These are phyloP conservation scores for Hypoxylon lenormandii DNA, from an alignment of 495 filamentous ascomycete genomes.

Conservation along the genomic window DNA sequence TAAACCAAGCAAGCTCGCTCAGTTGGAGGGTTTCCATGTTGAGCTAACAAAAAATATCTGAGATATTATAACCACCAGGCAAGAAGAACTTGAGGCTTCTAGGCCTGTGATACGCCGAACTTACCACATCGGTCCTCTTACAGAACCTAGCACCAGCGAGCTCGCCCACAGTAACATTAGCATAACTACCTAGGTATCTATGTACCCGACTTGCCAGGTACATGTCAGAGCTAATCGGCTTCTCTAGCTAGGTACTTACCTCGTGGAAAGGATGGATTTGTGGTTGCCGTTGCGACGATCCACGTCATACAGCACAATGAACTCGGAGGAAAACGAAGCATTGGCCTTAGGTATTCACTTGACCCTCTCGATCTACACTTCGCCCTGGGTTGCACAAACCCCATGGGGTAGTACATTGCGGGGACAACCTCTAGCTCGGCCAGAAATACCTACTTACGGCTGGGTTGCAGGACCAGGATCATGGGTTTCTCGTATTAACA, in stretches of 20 bases:
- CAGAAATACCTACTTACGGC: neutral
- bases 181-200: neutral
- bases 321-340: neutral
- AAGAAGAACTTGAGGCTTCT: no score
- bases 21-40: neutral
- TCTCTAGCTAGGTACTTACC: neutral
- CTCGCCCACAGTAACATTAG: neutral
- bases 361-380: neutral
- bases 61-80: no score
- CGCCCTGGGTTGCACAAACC: constrained; percentile 5
- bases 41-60: no score
- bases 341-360: neutral
- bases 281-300: neutral
- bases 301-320: constrained; percentile 15
- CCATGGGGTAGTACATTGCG: neutral
- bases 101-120: no score
- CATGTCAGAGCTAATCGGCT: neutral
- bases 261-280: neutral
- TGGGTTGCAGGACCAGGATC: neutral
- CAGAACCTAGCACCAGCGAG: neutral
- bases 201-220: neutral
- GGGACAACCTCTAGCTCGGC: neutral
- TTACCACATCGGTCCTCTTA: no score
- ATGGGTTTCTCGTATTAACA: neutral
- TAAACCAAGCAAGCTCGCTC: neutral